Conservation (phyloP, 2,329 filamentous ascomycete genomes). For the Sclerotinia borealis region DNA sequence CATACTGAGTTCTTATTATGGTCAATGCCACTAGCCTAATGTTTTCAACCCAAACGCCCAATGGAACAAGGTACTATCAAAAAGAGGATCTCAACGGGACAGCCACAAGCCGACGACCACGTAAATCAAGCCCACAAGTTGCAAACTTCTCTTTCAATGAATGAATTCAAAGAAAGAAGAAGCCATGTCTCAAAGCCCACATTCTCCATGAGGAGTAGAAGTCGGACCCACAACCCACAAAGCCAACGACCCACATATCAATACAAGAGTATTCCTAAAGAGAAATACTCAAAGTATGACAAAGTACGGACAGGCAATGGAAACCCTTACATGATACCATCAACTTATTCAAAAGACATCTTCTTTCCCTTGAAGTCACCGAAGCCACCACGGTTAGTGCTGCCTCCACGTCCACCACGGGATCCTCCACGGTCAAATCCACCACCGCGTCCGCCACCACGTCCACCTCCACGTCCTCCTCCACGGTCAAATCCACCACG, state of each 20-base stretch:
- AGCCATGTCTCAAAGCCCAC: constrained; percentile 34
- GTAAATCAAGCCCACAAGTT: constrained; percentile 32
- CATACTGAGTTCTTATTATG: constrained; percentile 31
- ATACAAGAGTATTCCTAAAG: constrained; percentile 15
- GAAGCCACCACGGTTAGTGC: constrained; percentile 49
- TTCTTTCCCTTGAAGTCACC: constrained; percentile 53
- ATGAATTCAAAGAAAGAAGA: constrained; percentile 2
- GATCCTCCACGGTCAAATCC: constrained; percentile 34
- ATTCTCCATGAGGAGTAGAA: constrained; percentile 31
- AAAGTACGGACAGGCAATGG: constrained; percentile 23
- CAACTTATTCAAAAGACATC: constrained; percentile 36
- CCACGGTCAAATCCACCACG: constrained; percentile 35
- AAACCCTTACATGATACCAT: constrained; percentile 16
- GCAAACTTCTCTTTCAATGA: constrained; percentile 10
- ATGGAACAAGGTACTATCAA: constrained; percentile 22
- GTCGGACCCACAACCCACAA: constrained; percentile 36
- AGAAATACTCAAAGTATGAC: constrained; percentile 25
- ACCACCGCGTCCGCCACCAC: constrained; percentile 36
- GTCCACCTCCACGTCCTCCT: constrained; percentile 37
- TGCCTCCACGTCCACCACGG: constrained; percentile 37
- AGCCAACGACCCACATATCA: constrained; percentile 33
- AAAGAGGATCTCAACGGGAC: constrained; percentile 23
- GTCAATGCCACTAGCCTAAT: constrained; percentile 30
- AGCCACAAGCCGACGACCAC: constrained; percentile 34
- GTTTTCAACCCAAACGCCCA: constrained; percentile 27